phyloP scores from a whole-genome alignment of 2,329 filamentous ascomycete species.

The Curvularia spicifera region DNA sequence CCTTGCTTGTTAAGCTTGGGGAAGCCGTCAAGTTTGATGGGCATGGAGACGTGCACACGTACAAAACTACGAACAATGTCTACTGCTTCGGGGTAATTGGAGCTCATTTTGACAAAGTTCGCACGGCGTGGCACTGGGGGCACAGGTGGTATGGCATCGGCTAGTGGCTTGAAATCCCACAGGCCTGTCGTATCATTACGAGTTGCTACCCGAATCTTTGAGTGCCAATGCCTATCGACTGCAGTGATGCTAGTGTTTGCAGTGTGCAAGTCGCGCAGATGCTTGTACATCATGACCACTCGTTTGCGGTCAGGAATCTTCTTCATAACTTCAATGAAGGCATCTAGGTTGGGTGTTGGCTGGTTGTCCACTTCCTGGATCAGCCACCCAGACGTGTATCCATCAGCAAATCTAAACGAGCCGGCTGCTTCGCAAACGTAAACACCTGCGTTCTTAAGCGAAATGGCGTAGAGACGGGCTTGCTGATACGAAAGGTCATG shows the following conservation, averaged over 20 bases:
- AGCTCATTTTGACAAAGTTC: slow-evolving; percentile 89
- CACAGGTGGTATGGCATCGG: slow-evolving; percentile 77
- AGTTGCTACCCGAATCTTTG: slow-evolving; percentile 90
- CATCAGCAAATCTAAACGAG: slow-evolving; percentile 90
- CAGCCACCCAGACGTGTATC: slow-evolving; percentile 88
- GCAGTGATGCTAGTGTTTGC: slow-evolving; percentile 91
- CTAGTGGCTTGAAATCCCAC: slow-evolving; percentile 92
- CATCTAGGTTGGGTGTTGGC: slow-evolving; percentile 82
- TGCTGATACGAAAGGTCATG: slow-evolving; percentile 98
- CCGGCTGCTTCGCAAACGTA: slow-evolving; percentile 94
- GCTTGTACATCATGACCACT: slow-evolving; percentile 94
- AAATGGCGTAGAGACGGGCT: slow-evolving; percentile 91
- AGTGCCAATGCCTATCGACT: slow-evolving; percentile 93
- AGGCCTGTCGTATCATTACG: slow-evolving; percentile 88
- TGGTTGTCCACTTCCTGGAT: slow-evolving; percentile 92
- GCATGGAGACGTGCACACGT: slow-evolving; percentile 89
- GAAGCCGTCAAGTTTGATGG: slow-evolving; percentile 96
- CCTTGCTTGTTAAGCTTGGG: slow-evolving; percentile 93
- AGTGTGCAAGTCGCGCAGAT: slow-evolving; percentile 92
- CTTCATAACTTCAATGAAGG: slow-evolving; percentile 91
- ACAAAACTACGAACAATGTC: slow-evolving; percentile 95
- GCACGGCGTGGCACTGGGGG: slow-evolving; percentile 77
- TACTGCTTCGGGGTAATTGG: slow-evolving; percentile 86
- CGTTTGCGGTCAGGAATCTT: slow-evolving; percentile 79
- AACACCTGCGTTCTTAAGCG: slow-evolving; percentile 77